phyloP scores from a whole-genome alignment of 495 filamentous ascomycete genomes.

The Darksidea phi region DNA sequence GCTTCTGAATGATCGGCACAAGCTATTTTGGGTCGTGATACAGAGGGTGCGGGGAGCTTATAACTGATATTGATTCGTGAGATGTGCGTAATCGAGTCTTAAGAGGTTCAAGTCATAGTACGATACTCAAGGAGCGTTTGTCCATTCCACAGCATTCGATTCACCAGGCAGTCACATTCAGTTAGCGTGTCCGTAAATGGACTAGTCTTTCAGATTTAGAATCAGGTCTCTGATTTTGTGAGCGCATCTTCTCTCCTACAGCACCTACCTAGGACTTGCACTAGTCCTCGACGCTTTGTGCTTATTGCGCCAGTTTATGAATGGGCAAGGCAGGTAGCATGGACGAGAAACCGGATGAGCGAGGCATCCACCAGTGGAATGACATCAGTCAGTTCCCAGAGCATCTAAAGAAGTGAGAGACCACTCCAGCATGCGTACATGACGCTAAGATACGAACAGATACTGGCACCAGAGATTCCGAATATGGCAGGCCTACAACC shows the following conservation, averaged over 20 bases:
- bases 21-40: background rate
- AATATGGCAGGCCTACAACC: slow-evolving; percentile 81
- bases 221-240: too few species aligned
- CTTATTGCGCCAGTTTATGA: too few species aligned
- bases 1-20: slow-evolving; percentile 10
- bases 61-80: background rate
- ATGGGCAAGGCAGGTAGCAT: background rate
- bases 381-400: slow-evolving; percentile 39
- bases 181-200: background rate
- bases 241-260: too few species aligned
- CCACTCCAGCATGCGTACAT: slow-evolving; percentile 9
- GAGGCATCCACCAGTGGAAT: slow-evolving; percentile 27
- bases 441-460: slow-evolving; percentile 46
- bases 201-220: background rate
- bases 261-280: too few species aligned
- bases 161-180: background rate
- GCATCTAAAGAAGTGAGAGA: slow-evolving; percentile 71
- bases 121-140: too few species aligned
- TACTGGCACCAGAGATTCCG: slow-evolving; percentile 86
- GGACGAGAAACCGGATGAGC: slow-evolving; percentile 18
- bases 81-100: too few species aligned
- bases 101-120: too few species aligned
- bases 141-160: slow-evolving; percentile 1
- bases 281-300: too few species aligned
- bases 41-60: background rate